Percentiles rank a stretch among this genome's conserved stretches.
These are phyloP conservation scores for Conticribra guillardii DNA, from an alignment of 108 stramenopile species.

Conservation along the genomic window DNA sequence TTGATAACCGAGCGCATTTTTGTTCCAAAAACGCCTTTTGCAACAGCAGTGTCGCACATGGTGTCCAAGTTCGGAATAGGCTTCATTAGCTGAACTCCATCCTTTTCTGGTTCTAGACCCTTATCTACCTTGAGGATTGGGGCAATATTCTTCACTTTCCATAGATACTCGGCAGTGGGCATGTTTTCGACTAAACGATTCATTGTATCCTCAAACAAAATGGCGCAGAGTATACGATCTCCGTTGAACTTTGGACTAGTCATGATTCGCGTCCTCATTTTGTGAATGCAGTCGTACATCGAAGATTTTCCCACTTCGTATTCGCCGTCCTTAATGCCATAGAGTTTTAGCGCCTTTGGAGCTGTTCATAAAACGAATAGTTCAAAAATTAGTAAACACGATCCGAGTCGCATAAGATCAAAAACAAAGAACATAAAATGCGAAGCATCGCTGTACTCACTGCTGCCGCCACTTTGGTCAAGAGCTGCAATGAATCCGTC, in stretches of 20 bases:
- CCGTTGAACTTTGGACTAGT: conserved; percentile 68
- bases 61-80: conserved; percentile 66
- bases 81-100: conserved; percentile 87
- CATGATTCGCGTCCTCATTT: conserved; percentile 80
- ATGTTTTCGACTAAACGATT: conserved; percentile 67
- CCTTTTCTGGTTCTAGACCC: conserved; percentile 60
- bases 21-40: conserved; percentile 75
- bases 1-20: conserved; percentile 83
- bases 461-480: conserved; percentile 83
- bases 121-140: conserved; percentile 85
- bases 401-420: neutral
- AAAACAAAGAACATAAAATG: neutral
- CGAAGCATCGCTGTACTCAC: conserved; percentile 13
- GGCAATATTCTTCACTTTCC: conserved; percentile 72
- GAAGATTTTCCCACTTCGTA: conserved; percentile 55
- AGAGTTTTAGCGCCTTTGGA: conserved; percentile 69
- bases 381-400: neutral
- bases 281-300: conserved; percentile 80
- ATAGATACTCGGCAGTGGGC: conserved; percentile 68
- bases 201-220: conserved; percentile 89
- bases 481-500: conserved; percentile 85
- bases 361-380: conserved; percentile 19
- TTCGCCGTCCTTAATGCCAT: conserved; percentile 64
- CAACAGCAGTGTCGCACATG: conserved; percentile 54
- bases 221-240: conserved; percentile 69